Percentiles rank a stretch among this genome's conserved stretches.
Conservation (phyloP, 805 yeast species). For the Wickerhamomyces tratensis region DNA sequence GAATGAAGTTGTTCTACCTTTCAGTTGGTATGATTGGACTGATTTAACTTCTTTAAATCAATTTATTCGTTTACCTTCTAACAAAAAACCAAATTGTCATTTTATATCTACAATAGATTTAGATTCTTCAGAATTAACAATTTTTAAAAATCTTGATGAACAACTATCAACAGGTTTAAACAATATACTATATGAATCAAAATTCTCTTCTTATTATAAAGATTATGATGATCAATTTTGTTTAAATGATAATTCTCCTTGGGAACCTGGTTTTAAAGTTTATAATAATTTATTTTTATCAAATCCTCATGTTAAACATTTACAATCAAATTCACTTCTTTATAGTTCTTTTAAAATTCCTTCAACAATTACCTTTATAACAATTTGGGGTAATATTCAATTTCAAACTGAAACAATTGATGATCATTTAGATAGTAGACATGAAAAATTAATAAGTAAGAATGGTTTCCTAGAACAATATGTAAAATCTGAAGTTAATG, state of each 20-base stretch:
- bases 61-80: conserved; percentile 21
- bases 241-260: conserved; percentile 6
- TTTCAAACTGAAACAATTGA: neutral
- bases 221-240: neutral
- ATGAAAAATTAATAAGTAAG: too few relatives aligned
- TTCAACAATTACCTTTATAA: neutral
- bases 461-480: too few relatives aligned
- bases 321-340: conserved; percentile 30
- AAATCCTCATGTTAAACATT: conserved; percentile 16
- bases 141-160: neutral
- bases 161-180: neutral
- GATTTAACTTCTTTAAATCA: conserved; percentile 32
- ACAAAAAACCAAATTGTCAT: conserved; percentile 12
- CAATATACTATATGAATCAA: too few relatives aligned
- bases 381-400: neutral
- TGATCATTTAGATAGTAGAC: too few relatives aligned
- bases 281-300: conserved; percentile 25
- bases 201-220: conserved; percentile 2
- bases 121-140: too few relatives aligned
- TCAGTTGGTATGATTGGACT: conserved; percentile 53
- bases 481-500: too few relatives aligned
- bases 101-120: conserved; percentile 4
- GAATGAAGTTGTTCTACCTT: conserved; percentile 24
- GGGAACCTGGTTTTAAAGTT: conserved; percentile 29
- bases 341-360: conserved; percentile 25